Evolutionary conservation across 352 stramenopile genomes (phyloP).

Genomic region (Phytophthora pluvialis): DNA sequence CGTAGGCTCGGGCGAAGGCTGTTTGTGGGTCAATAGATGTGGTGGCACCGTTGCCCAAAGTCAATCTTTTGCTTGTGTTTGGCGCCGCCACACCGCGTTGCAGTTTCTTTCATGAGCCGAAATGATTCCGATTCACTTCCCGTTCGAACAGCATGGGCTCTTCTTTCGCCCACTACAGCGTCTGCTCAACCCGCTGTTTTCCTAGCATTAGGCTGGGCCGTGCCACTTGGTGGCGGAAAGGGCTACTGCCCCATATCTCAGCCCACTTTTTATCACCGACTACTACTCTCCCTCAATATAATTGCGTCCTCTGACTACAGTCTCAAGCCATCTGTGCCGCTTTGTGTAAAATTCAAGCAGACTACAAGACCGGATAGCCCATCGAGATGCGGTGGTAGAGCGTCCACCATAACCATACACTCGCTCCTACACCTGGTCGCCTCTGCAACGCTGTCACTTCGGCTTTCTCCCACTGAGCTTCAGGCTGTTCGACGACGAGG

Average conservation of each 20-base stretch:
- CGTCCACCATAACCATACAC: constrained; percentile 7
- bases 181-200: constrained; percentile 28
- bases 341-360: constrained; percentile 6
- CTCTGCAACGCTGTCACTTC: constrained; percentile 36
- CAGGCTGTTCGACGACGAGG: constrained; percentile 5
- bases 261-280: constrained; percentile 1
- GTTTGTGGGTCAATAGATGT: constrained; percentile 41
- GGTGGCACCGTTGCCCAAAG: background rate
- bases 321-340: constrained; percentile 6
- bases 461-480: constrained; percentile 20
- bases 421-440: constrained; percentile 11
- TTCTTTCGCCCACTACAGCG: background rate
- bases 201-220: constrained; percentile 12
- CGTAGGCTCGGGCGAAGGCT: background rate
- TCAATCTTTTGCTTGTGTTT: background rate
- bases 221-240: constrained; percentile 3
- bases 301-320: background rate
- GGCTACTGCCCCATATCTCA: constrained; percentile 18
- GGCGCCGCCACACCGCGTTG: background rate
- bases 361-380: constrained; percentile 19
- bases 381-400: constrained; percentile 31
- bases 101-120: constrained; percentile 22
- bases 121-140: constrained; percentile 33
- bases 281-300: constrained; percentile 1
- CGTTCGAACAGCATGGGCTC: constrained; percentile 34